Percentiles rank a stretch among this genome's conserved stretches.
These are phyloP conservation scores for Nicotiana knightiana DNA, from an alignment of 257 asterid species.

Conservation along the genomic window DNA sequence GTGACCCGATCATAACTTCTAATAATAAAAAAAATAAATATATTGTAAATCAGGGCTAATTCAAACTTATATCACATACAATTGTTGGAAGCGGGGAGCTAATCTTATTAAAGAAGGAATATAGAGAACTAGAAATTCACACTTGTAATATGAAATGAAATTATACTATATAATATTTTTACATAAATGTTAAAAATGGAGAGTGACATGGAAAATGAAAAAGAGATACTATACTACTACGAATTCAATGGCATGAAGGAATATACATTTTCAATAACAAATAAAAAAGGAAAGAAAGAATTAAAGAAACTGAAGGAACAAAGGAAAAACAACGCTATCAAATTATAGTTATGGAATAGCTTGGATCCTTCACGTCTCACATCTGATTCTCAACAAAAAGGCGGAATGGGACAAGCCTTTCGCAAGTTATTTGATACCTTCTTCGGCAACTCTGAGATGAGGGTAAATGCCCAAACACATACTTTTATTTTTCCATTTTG, in stretches of 20 bases:
- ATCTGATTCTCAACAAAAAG: background rate
- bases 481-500: background rate
- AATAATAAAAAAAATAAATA: too few species aligned
- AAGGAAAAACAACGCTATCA: background rate
- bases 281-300: background rate
- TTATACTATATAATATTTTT: background rate
- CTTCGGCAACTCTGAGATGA: conserved; percentile 99
- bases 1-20: too few species aligned
- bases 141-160: too few species aligned
- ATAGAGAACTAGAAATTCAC: too few species aligned
- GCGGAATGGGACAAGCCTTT: conserved; percentile 87
- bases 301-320: background rate
- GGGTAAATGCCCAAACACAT: conserved; percentile 34
- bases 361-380: background rate
- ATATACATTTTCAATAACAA: background rate
- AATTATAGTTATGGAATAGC: background rate
- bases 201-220: background rate
- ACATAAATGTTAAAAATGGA: background rate
- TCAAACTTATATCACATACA: too few species aligned
- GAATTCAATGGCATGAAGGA: background rate
- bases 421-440: conserved; percentile 96
- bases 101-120: too few species aligned
- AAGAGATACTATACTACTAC: background rate
- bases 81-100: too few species aligned
- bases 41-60: too few species aligned